These are phyloP conservation scores for Nepenthes mirabilis DNA, from an alignment of 148 eudicot species.

Conservation along the genomic window DNA sequence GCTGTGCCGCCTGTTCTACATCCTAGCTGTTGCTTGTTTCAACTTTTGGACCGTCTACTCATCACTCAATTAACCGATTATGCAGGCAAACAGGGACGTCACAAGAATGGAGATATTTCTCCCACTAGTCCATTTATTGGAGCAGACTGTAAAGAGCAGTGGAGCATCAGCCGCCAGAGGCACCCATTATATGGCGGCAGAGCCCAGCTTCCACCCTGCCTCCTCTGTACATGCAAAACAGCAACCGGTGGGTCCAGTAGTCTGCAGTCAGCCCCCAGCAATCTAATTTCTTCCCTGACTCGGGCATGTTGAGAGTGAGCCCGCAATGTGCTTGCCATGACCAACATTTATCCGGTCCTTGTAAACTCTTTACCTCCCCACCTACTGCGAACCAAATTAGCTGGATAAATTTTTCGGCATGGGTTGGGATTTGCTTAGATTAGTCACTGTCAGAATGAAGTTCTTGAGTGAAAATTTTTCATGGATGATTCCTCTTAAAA, in stretches of 20 bases:
- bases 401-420: too few species aligned
- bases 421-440: too few species aligned
- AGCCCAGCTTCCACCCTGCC: conserved; percentile 35
- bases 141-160: conserved; percentile 43
- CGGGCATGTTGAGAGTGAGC: too few species aligned
- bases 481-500: too few species aligned
- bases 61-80: conserved; percentile 36
- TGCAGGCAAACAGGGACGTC: conserved; percentile 70
- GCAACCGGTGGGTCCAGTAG: conserved; percentile 29
- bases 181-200: conserved; percentile 18
- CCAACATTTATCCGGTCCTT: too few species aligned
- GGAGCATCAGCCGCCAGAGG: conserved; percentile 21
- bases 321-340: too few species aligned
- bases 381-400: too few species aligned
- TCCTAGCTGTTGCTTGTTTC: background rate
- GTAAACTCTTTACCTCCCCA: too few species aligned
- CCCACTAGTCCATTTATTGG: conserved; percentile 45
- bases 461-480: too few species aligned
- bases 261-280: conserved; percentile 26
- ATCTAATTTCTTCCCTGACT: conserved; percentile 1
- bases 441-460: too few species aligned
- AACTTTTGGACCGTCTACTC: conserved; percentile 5
- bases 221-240: conserved; percentile 23
- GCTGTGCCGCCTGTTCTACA: too few species aligned
- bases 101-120: conserved; percentile 76